phyloP scores from a whole-genome alignment of 2,329 filamentous ascomycete genomes.

The Talaromyces sp. region DNA sequence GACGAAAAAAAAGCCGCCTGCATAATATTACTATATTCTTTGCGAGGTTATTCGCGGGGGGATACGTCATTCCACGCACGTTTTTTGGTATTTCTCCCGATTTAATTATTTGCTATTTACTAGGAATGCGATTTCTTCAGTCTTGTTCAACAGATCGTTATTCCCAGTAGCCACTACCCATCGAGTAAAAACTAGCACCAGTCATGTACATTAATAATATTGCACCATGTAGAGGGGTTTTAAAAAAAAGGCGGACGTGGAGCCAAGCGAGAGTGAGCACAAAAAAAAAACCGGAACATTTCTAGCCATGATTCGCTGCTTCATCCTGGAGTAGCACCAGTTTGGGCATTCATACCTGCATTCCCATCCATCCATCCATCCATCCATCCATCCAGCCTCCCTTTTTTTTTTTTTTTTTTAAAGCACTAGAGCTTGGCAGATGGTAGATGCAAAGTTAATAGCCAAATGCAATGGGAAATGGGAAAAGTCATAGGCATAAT shows the following conservation, averaged over 20 bases:
- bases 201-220: slow-evolving; percentile 1
- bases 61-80: not conserved
- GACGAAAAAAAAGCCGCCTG: not conserved
- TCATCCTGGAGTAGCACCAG: slow-evolving; percentile 19
- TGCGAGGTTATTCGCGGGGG: not conserved
- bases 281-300: not conserved
- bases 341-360: slow-evolving; percentile 42
- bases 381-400: not conserved
- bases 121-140: not conserved
- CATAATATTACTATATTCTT: not conserved
- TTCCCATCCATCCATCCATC: not conserved
- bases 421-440: not conserved
- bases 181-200: not conserved
- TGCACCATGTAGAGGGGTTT: too few species aligned
- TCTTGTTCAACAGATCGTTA: not conserved
- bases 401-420: not conserved
- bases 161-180: too few species aligned
- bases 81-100: not conserved
- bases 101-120: not conserved
- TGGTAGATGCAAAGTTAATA: not conserved
- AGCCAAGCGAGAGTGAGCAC: not conserved
- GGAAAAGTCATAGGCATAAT: not conserved
- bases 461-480: not conserved
- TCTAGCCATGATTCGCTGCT: slow-evolving; percentile 29
- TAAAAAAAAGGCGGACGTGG: not conserved